Evolutionary conservation across 2,329 filamentous ascomycete genomes (phyloP).

Genomic region (Byssochlamys sp.): DNA sequence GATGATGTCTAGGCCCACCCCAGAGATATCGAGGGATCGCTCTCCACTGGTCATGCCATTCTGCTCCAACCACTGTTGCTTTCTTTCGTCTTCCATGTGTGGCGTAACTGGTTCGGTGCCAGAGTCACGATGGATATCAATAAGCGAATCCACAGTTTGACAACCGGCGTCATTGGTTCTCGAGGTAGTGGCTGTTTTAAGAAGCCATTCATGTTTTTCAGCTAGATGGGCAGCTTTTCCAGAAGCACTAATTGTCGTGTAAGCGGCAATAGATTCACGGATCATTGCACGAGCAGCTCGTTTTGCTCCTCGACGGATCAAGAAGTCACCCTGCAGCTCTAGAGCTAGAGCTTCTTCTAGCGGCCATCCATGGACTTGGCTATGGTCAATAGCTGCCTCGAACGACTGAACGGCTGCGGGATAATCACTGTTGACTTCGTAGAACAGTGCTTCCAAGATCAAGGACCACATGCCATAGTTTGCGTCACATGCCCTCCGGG

Average conservation of each 20-base stretch:
- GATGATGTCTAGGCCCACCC: constrained; percentile 47
- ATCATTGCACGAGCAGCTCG: constrained; percentile 50
- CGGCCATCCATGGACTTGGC: constrained; percentile 47
- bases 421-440: constrained; percentile 40
- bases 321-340: constrained; percentile 53
- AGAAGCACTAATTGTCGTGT: constrained; percentile 48
- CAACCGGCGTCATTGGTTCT: constrained; percentile 46
- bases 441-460: constrained; percentile 47
- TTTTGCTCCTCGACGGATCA: constrained; percentile 48
- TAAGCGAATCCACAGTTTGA: constrained; percentile 47
- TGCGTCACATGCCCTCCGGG: constrained; percentile 44
- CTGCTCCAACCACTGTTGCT: constrained; percentile 35
- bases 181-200: constrained; percentile 45
- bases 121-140: constrained; percentile 27
- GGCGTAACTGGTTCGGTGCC: constrained; percentile 23
- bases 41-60: constrained; percentile 29
- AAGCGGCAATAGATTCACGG: constrained; percentile 50
- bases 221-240: constrained; percentile 51
- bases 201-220: constrained; percentile 52
- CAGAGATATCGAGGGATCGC: constrained; percentile 32
- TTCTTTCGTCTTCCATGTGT: constrained; percentile 30
- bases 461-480: constrained; percentile 53
- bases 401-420: constrained; percentile 35
- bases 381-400: constrained; percentile 49
- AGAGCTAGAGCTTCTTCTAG: constrained; percentile 52